Base-by-base conservation (phyloP, 805 yeast genomes). In the Saccharomycopsis oosterbeekiorum region DNA sequence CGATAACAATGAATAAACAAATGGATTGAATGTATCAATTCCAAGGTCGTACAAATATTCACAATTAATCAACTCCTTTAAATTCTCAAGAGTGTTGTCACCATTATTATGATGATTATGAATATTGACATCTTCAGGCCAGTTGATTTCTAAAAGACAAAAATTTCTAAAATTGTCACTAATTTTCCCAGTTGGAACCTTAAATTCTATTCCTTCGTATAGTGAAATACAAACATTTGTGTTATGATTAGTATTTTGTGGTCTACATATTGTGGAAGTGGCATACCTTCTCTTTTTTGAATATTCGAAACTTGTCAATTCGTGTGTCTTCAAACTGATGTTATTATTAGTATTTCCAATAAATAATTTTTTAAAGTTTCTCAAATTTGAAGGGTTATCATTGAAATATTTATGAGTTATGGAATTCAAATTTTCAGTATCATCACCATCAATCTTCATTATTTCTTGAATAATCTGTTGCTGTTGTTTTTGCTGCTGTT, bases 21-120 rank as follows among this genome's bases (percentile, higher is more conserved):
- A 39, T n/a, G 62, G 59, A n/a, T 21, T 21, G n/a, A 56, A 60
- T 2, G 12, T 9, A 41, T 59, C 62, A 37, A 56, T 40, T 26
- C 53, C 53, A 9, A 47, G 34, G n/a, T 59, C 64, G 39, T 63
- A 63, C 15, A 63, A 29, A 55, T 57, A 63, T 2, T 59, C 43
- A 8, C 60, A 56, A 24, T 63, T 60, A 50, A 60, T 47, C 36
- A 63, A 56, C 8, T 26, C 17, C 3, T 5, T 36, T 6, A 63
- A 17, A 17, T 2, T 11, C 12, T 58, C 51, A 54, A 40, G 24
- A 37, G 54, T 42, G 26, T 11, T 15, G 9, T 21, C n/a, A 47
- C 24, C 2, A 24, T 21, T 42, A 10, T 42, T 47, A 47, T 47
- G 29, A 24, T 19, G 4, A 12, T n/a, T 24, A 24, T 24, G 53